Evolutionary conservation across 495 filamentous ascomycete species (phyloP).

Genomic region (Annulohypoxylon maeteangense): DNA sequence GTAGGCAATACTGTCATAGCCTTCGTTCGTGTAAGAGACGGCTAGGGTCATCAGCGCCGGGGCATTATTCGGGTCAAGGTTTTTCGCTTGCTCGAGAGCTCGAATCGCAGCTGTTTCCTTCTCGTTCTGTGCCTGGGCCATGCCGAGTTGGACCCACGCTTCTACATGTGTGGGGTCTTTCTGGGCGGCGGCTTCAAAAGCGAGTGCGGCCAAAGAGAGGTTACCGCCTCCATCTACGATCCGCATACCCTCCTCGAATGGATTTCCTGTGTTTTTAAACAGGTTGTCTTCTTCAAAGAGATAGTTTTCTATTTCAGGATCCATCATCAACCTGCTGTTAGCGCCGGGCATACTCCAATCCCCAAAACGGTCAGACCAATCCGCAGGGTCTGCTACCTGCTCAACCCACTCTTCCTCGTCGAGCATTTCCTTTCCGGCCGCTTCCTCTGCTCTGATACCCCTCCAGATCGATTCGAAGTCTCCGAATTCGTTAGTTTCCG

Average conservation of each 20-base stretch:
- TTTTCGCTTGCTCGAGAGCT: conserved; percentile 92
- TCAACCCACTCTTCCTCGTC: conserved; percentile 71
- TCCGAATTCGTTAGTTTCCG: conserved; percentile 71
- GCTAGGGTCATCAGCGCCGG: conserved; percentile 93
- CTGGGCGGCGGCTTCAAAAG: conserved; percentile 97
- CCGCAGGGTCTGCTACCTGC: conserved; percentile 70
- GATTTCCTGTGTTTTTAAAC: conserved; percentile 78
- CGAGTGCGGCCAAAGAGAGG: conserved; percentile 89
- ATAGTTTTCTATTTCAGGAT: conserved; percentile 86
- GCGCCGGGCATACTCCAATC: conserved; percentile 57
- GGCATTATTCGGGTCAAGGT: conserved; percentile 85
- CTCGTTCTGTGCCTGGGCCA: conserved; percentile 96
- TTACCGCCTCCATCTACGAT: conserved; percentile 94
- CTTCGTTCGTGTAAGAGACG: conserved; percentile 99
- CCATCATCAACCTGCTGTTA: conserved; percentile 67
- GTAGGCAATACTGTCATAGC: conserved; percentile 96
- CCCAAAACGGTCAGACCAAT: conserved; percentile 75
- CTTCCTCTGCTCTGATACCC: conserved; percentile 84
- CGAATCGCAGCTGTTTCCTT: conserved; percentile 98
- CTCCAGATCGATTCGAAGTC: conserved; percentile 93
- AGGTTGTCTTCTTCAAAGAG: conserved; percentile 94
- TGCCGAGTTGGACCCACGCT: conserved; percentile 91
- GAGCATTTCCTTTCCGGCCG: conserved; percentile 73
- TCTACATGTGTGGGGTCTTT: conserved; percentile 87
- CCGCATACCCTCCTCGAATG: conserved; percentile 89